Base-by-base conservation (phyloP, 495 filamentous ascomycete species). In the Patellaria atrata region DNA sequence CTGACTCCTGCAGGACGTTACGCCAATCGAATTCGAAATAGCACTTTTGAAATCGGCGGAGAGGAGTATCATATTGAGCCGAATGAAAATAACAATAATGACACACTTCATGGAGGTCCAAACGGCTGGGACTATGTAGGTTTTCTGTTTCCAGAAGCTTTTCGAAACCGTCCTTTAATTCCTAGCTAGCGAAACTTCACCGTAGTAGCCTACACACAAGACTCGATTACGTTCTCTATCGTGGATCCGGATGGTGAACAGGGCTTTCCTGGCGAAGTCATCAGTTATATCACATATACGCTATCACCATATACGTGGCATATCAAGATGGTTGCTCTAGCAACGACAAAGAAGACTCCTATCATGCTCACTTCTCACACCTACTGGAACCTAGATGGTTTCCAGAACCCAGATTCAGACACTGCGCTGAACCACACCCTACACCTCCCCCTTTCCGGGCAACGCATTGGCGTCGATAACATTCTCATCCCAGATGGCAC, bases 351-450 rank as follows among this genome's bases (percentile, higher is more conserved):
- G 46, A 53, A 56, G 42, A 77, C 74, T 17, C 73, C 74, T 21
- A 77, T 79, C 43, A 77, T 79, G 74, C 58, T 79, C 11, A 52
- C 37, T 38, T 56, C 54, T 18, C 56, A 59, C 61, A 71, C 79
- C 30, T 92, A 91, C 61, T 92, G 82, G 81, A 89, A 91, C 56
- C 62, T 92, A 35, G 82, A 86, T 52, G 83, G 73, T 7, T 92
- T 84, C 53, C 57, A 53, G 20, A 57, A 59, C 28, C 44, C 52
- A 11, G 37, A 75, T 49, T 74, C 75, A 2, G 50, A 65, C 11
- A 67, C 61, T 5, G 64, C 73, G 16, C 61, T 91, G n/a, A 75
- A 84, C 46, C 71, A 89, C 54, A 56, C 40, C 3, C 58, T 92
- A 24, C 70, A 75, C 39, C 44, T 91, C 46, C 83, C 83, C 2